A percentile compares a stretch with the other conserved stretches of the same genome.
Conservation (phyloP, 805 yeast genomes). For the Cephaloascus fragrans region DNA sequence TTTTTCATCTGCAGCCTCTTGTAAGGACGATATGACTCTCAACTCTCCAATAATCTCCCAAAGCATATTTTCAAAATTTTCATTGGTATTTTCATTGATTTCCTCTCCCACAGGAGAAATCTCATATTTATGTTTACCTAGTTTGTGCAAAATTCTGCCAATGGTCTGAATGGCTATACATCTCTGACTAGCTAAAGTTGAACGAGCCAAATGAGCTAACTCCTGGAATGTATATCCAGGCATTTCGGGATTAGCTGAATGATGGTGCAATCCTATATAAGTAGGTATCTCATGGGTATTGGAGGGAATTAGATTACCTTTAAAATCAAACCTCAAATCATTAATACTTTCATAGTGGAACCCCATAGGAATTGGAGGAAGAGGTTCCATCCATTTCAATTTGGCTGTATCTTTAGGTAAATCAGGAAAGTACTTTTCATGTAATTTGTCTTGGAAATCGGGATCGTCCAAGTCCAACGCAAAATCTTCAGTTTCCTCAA, state of each 20-base stretch:
- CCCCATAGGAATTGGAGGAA: slow-evolving; percentile 30
- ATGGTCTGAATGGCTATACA: slow-evolving; percentile 77
- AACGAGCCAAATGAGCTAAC: slow-evolving; percentile 67
- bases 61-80: slow-evolving; percentile 41
- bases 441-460: slow-evolving; percentile 66
- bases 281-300: slow-evolving; percentile 34
- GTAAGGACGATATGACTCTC: slow-evolving; percentile 53
- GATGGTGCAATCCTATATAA: slow-evolving; percentile 78
- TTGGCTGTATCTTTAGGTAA: slow-evolving; percentile 75
- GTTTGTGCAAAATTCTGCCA: slow-evolving; percentile 78
- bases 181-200: slow-evolving; percentile 77
- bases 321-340: slow-evolving; percentile 80
- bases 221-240: slow-evolving; percentile 92
- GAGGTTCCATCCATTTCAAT: slow-evolving; percentile 86
- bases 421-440: slow-evolving; percentile 82
- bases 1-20: slow-evolving; percentile 59
- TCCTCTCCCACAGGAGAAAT: slow-evolving; percentile 37
- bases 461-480: slow-evolving; percentile 65
- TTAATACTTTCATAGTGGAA: slow-evolving; percentile 44
- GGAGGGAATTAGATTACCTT: slow-evolving; percentile 58
- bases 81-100: slow-evolving; percentile 17
- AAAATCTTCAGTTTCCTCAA: slow-evolving; percentile 16
- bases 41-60: slow-evolving; percentile 66
- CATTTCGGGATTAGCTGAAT: slow-evolving; percentile 74
- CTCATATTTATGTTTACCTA: slow-evolving; percentile 54